These are phyloP conservation scores for Priceomyces fermenticarens DNA, from an alignment of 805 yeast genomes.

Conservation along the genomic window DNA sequence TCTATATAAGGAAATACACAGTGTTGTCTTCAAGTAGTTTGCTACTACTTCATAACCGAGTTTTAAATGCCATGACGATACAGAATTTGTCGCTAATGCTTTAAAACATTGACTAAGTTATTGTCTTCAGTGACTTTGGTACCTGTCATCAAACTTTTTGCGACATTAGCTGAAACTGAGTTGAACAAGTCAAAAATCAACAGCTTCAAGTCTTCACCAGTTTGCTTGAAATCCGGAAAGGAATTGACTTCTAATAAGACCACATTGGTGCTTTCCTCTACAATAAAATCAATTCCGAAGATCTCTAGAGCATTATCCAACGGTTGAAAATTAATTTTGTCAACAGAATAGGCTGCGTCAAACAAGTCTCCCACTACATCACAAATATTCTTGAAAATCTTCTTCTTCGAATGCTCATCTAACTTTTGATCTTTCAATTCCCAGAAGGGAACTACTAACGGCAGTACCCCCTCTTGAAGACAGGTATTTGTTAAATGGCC, in stretches of 20 bases:
- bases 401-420: conserved; percentile 25
- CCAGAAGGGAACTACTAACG: conserved; percentile 65
- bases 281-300: conserved; percentile 85
- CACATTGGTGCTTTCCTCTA: conserved; percentile 54
- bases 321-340: conserved; percentile 82
- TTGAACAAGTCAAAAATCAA: conserved; percentile 68
- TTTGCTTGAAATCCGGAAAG: conserved; percentile 95
- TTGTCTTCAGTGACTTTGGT: conserved; percentile 6
- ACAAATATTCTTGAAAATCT: conserved; percentile 55
- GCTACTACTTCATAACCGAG: too few species aligned
- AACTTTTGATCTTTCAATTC: conserved; percentile 42
- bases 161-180: conserved; percentile 46
- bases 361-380: conserved; percentile 67
- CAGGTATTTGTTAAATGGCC: conserved; percentile 96
- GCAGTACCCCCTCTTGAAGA: conserved; percentile 56
- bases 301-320: conserved; percentile 78
- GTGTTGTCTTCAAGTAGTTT: too few species aligned
- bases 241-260: conserved; percentile 82
- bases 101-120: conserved; percentile 37
- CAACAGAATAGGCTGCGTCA: conserved; percentile 76
- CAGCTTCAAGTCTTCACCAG: conserved; percentile 71
- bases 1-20: not conserved
- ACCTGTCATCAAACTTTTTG: conserved; percentile 45
- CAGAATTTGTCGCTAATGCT: too few species aligned
- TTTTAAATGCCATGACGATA: too few species aligned